A percentile compares a stretch with the other conserved stretches of the same genome.
phyloP scores from a whole-genome alignment of 176 grass and related monocot species.

The Secale cereale region DNA sequence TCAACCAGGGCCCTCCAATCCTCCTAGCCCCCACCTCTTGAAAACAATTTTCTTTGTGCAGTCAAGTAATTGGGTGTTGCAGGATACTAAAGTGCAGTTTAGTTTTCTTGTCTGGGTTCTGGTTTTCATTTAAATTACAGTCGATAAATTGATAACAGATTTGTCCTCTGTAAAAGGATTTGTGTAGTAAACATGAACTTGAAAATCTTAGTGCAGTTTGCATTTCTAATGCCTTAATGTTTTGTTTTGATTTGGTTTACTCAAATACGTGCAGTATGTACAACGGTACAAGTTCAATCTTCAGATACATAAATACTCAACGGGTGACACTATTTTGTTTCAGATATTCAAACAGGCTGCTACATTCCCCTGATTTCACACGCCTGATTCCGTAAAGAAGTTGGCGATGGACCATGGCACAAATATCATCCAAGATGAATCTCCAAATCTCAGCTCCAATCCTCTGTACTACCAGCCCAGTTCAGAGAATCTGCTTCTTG shows the following conservation, averaged over 20 bases:
- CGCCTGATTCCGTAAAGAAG: background rate
- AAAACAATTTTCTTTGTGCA: too few relatives aligned
- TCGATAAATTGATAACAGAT: background rate
- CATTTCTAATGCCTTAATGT: background rate
- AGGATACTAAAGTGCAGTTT: background rate
- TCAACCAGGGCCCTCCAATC: background rate
- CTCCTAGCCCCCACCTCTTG: too few relatives aligned
- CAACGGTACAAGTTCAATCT: background rate
- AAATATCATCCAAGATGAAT: slow-evolving; percentile 24
- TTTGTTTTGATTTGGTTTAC: background rate
- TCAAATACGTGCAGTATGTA: background rate
- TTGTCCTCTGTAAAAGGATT: background rate
- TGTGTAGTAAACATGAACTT: background rate
- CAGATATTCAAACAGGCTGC: slow-evolving; percentile 7
- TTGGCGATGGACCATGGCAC: slow-evolving; percentile 7
- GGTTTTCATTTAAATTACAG: background rate
- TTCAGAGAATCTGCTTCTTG: slow-evolving; percentile 20
- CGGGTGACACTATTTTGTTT: background rate
- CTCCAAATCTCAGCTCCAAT: slow-evolving; percentile 30
- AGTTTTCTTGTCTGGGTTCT: background rate
- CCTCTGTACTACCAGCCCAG: slow-evolving; percentile 25
- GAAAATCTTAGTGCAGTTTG: background rate
- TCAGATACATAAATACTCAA: background rate
- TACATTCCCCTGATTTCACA: background rate
- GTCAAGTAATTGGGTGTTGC: background rate